phyloP scores from a whole-genome alignment of 1,284 basidiomycete species.

The Abortiporus biennis region DNA sequence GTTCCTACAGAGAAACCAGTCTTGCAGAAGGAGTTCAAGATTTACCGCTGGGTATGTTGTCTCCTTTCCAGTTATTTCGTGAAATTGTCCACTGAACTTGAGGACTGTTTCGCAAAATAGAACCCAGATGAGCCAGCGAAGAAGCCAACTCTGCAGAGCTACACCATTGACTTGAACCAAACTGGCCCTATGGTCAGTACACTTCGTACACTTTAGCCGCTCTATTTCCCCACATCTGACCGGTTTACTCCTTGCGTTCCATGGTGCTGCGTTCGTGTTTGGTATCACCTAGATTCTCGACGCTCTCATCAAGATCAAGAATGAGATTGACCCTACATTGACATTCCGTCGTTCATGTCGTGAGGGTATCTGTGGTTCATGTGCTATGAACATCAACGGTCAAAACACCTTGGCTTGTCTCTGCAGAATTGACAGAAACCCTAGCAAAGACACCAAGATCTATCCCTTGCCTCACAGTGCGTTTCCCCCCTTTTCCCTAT shows the following conservation, averaged over 20 bases:
- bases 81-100: too few relatives aligned
- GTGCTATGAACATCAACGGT: slow-evolving; percentile 99
- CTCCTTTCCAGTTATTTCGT: neutral
- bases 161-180: slow-evolving; percentile 90
- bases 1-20: slow-evolving; percentile 34
- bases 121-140: slow-evolving; percentile 93
- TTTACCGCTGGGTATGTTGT: slow-evolving; percentile 83
- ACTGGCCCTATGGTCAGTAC: slow-evolving; percentile 88
- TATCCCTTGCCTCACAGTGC: slow-evolving; percentile 97
- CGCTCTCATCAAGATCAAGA: slow-evolving; percentile 98
- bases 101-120: slow-evolving; percentile 32
- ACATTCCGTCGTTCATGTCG: slow-evolving; percentile 96
- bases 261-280: neutral
- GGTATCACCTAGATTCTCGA: slow-evolving; percentile 67
- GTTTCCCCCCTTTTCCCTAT: slow-evolving; percentile 25
- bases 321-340: slow-evolving; percentile 93
- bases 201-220: slow-evolving; percentile 10
- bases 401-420: slow-evolving; percentile 97
- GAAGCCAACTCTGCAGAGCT: slow-evolving; percentile 90
- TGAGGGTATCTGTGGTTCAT: slow-evolving; percentile 98
- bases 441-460: slow-evolving; percentile 78
- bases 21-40: slow-evolving; percentile 84
- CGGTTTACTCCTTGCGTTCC: slow-evolving; percentile 46
- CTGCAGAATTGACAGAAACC: slow-evolving; percentile 86
- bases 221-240: slow-evolving; percentile 20